Conservation (phyloP, 2,329 filamentous ascomycete genomes). For the Curvularia spicifera region DNA sequence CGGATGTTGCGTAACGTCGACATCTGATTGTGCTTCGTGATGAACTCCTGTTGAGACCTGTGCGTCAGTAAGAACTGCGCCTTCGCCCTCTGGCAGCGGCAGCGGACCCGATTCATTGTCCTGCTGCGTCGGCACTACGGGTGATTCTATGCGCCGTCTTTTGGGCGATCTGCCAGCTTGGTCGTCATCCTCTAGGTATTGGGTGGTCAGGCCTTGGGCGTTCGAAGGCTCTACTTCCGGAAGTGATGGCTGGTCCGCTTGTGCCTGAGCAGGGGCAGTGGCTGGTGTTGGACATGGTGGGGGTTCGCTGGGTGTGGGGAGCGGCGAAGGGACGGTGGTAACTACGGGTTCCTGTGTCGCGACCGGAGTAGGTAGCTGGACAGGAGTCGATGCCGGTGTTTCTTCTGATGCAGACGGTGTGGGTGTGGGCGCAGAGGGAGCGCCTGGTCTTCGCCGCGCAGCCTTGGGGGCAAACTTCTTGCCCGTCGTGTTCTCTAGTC, state of each 20-base stretch:
- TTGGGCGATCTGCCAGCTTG: constrained; percentile 30
- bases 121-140: constrained; percentile 1
- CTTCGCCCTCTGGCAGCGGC: neutral
- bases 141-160: constrained; percentile 26
- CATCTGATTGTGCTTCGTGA: neutral
- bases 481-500: constrained; percentile 51
- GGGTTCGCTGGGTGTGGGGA: neutral
- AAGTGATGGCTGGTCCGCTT: neutral
- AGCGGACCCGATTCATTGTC: neutral
- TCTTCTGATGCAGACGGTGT: neutral
- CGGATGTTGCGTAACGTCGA: constrained; percentile 1
- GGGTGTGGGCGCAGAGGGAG: constrained; percentile 29
- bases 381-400: constrained; percentile 11
- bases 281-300: constrained; percentile 6
- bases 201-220: constrained; percentile 3
- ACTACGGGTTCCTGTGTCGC: constrained; percentile 31
- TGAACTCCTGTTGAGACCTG: neutral
- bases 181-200: constrained; percentile 17
- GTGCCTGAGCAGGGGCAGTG: neutral
- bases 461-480: constrained; percentile 59
- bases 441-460: constrained; percentile 51
- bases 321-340: neutral
- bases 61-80: neutral
- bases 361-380: constrained; percentile 34
- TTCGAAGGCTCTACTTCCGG: neutral